Percentiles rank a stretch among this genome's conserved stretches.
Conservation (phyloP, 306 rosid genomes). For the Benincasa hispida region DNA sequence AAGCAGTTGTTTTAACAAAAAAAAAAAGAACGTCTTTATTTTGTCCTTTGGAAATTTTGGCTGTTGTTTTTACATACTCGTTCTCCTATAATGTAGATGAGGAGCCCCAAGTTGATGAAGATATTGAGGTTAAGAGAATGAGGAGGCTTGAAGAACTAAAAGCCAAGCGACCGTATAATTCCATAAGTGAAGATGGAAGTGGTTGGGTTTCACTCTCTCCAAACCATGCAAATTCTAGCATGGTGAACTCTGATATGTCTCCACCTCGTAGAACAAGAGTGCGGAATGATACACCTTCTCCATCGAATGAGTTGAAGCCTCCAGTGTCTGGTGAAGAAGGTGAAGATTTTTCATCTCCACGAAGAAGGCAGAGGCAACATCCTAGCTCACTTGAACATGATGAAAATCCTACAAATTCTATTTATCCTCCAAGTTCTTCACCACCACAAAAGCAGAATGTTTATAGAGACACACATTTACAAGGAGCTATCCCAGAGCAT, state of each 20-base stretch:
- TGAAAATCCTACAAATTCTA: slow-evolving; percentile 2
- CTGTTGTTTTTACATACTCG: background rate
- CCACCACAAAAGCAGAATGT: slow-evolving; percentile 27
- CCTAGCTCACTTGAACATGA: slow-evolving; percentile 40
- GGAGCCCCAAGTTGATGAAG: slow-evolving; percentile 69
- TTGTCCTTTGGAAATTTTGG: background rate
- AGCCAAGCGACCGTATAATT: slow-evolving; percentile 52
- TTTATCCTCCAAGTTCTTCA: slow-evolving; percentile 13
- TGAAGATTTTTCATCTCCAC: slow-evolving; percentile 43
- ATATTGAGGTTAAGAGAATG: slow-evolving; percentile 82
- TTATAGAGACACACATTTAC: slow-evolving; percentile 41
- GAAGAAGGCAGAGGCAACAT: slow-evolving; percentile 13
- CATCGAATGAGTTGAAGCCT: slow-evolving; percentile 27
- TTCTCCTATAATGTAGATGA: slow-evolving; percentile 21
- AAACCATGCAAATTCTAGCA: slow-evolving; percentile 10
- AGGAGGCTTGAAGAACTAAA: slow-evolving; percentile 63
- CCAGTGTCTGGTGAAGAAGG: slow-evolving; percentile 13
- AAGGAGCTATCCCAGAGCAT: slow-evolving; percentile 24
- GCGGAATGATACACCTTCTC: slow-evolving; percentile 51
- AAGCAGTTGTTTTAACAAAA: too few relatives aligned
- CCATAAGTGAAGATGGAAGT: slow-evolving; percentile 84
- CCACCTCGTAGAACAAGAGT: slow-evolving; percentile 48
- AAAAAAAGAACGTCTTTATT: background rate
- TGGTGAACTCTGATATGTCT: slow-evolving; percentile 34
- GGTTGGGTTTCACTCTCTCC: slow-evolving; percentile 83